Evolutionary conservation across 164 flowering plant genomes (phyloP).

Genomic region (Aristolochia fimbriata): DNA sequence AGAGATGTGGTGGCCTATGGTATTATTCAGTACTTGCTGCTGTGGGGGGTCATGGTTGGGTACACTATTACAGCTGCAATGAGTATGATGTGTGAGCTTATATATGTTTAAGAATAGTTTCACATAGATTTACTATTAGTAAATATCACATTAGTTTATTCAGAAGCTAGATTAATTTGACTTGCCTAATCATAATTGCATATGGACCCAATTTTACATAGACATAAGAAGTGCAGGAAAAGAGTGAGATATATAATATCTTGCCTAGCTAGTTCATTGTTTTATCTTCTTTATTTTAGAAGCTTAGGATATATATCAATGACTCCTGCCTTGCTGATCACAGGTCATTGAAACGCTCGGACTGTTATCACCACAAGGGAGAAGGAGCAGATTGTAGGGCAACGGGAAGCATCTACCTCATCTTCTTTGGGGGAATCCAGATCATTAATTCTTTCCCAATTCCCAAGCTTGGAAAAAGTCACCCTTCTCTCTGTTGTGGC

Average conservation of each 20-base stretch:
- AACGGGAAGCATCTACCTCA: slow-evolving; percentile 20
- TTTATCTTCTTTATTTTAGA: background rate
- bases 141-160: too few species aligned
- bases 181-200: too few species aligned
- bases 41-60: slow-evolving; percentile 26
- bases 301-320: background rate
- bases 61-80: slow-evolving; percentile 24
- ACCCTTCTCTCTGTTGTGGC: slow-evolving; percentile 29
- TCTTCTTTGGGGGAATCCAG: slow-evolving; percentile 25
- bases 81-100: slow-evolving; percentile 35
- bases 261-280: slow-evolving; percentile 7
- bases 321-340: background rate
- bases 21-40: slow-evolving; percentile 13
- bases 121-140: too few species aligned
- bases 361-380: slow-evolving; percentile 27
- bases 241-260: too few species aligned
- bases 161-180: too few species aligned
- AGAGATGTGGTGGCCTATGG: slow-evolving; percentile 15
- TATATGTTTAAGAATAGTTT: too few species aligned
- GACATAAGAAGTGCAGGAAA: too few species aligned
- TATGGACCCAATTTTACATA: too few species aligned
- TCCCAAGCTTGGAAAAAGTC: slow-evolving; percentile 34
- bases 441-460: slow-evolving; percentile 26
- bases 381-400: slow-evolving; percentile 14
- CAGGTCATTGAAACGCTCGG: slow-evolving; percentile 22